Percentiles rank a stretch among this genome's conserved stretches.
Conservation (phyloP, 2,329 filamentous ascomycete genomes). For the Claviceps cyperi region DNA sequence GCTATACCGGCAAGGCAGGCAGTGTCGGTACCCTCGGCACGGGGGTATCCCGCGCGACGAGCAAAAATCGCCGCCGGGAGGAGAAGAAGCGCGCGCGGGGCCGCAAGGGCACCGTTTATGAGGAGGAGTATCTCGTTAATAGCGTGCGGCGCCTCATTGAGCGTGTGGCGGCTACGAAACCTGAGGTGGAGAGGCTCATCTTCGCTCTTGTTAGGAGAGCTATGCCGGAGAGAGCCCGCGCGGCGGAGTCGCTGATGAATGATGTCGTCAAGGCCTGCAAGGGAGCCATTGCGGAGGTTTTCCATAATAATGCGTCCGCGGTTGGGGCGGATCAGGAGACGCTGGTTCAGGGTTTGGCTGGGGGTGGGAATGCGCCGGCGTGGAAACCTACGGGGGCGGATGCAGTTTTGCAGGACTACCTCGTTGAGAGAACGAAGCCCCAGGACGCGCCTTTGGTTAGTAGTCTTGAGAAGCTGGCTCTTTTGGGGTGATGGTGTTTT, state of each 20-base stretch:
- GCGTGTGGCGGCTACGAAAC: slow-evolving; percentile 56
- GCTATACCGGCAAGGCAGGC: slow-evolving; percentile 62
- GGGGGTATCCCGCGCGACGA: slow-evolving; percentile 62
- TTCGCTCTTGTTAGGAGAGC: slow-evolving; percentile 62
- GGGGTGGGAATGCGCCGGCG: background rate
- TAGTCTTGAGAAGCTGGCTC: slow-evolving; percentile 32
- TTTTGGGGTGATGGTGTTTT: slow-evolving; percentile 26
- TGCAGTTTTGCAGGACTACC: slow-evolving; percentile 36
- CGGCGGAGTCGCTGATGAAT: slow-evolving; percentile 57
- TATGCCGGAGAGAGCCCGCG: slow-evolving; percentile 77
- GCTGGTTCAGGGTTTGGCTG: no score
- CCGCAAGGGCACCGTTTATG: slow-evolving; percentile 94
- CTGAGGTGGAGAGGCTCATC: slow-evolving; percentile 61
- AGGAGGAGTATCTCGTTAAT: slow-evolving; percentile 92
- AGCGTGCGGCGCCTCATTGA: slow-evolving; percentile 73
- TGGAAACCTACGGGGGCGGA: slow-evolving; percentile 32
- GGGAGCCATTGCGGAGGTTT: slow-evolving; percentile 57
- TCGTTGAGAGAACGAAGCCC: slow-evolving; percentile 29
- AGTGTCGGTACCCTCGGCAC: slow-evolving; percentile 56
- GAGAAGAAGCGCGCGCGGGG: slow-evolving; percentile 90
- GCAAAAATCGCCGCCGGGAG: slow-evolving; percentile 76
- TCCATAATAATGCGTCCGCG: slow-evolving; percentile 15
- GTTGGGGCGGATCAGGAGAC: no score
- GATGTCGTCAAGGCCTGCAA: slow-evolving; percentile 61
- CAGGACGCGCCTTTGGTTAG: slow-evolving; percentile 35